These are phyloP conservation scores for Condylostoma magnum DNA, from an alignment of 169 alveolate genomes.

Conservation along the genomic window DNA sequence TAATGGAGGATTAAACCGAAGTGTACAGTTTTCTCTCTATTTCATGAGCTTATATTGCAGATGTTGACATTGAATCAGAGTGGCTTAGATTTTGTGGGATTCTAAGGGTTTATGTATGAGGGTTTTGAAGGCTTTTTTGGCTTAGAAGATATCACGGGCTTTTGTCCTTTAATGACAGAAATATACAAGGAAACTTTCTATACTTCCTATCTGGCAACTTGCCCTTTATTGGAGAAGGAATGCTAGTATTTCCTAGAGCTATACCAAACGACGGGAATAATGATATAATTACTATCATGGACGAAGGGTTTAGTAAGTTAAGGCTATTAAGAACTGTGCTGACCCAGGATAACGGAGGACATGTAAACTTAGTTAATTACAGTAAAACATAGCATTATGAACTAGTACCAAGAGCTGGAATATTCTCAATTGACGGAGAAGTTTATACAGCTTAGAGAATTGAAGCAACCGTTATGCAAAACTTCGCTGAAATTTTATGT, in stretches of 20 bases:
- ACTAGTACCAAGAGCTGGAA: not conserved
- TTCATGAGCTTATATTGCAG: constrained; percentile 56
- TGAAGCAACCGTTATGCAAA: constrained; percentile 44
- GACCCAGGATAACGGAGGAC: constrained; percentile 34
- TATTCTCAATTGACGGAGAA: constrained; percentile 57
- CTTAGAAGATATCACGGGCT: constrained; percentile 39
- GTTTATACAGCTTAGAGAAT: constrained; percentile 30
- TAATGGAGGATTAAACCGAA: constrained; percentile 15
- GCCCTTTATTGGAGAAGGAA: constrained; percentile 34
- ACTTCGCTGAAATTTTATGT: too few species aligned
- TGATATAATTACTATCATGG: constrained; percentile 33
- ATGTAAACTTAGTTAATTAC: constrained; percentile 13
- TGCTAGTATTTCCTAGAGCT: constrained; percentile 35
- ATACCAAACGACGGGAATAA: constrained; percentile 44
- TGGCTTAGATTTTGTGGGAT: constrained; percentile 48
- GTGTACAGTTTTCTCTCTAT: constrained; percentile 44
- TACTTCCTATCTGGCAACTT: constrained; percentile 38
- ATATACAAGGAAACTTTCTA: not conserved
- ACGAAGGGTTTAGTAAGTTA: constrained; percentile 42
- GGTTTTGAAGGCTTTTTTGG: constrained; percentile 38
- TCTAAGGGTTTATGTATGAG: constrained; percentile 45
- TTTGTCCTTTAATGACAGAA: not conserved
- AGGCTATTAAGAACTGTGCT: constrained; percentile 22
- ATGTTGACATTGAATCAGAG: constrained; percentile 63
- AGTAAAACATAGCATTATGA: constrained; percentile 11